Evolutionary conservation across 164 flowering plant species (phyloP).

Genomic region (Akebia trifoliata): DNA sequence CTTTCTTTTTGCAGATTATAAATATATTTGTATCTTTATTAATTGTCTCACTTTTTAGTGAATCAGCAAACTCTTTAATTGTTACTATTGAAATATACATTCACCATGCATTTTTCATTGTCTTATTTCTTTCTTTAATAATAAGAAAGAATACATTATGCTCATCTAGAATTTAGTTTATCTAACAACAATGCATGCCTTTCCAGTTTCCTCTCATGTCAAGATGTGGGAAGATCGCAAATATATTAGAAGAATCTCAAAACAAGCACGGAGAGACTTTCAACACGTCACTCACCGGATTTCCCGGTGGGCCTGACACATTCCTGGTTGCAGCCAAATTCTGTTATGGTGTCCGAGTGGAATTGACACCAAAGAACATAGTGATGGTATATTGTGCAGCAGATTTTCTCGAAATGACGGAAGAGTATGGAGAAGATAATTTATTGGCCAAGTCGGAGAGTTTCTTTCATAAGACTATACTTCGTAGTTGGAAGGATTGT

Average conservation of each 20-base stretch:
- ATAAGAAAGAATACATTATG: background rate
- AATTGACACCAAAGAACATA: slow-evolving; percentile 65
- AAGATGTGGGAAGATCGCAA: slow-evolving; percentile 67
- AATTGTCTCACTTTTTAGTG: too few species aligned
- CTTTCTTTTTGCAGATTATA: background rate
- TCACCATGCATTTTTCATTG: background rate
- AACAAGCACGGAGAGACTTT: slow-evolving; percentile 20
- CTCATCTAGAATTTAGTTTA: background rate
- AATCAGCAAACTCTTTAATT: too few species aligned
- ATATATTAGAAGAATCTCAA: slow-evolving; percentile 39
- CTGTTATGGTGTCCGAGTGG: slow-evolving; percentile 67
- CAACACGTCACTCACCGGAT: slow-evolving; percentile 34
- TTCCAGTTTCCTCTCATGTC: slow-evolving; percentile 83
- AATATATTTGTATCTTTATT: too few species aligned
- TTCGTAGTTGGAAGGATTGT: slow-evolving; percentile 90
- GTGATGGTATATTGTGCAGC: slow-evolving; percentile 66
- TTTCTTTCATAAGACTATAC: slow-evolving; percentile 58
- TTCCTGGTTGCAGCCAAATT: slow-evolving; percentile 66
- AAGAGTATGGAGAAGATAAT: slow-evolving; percentile 75
- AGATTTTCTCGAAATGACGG: slow-evolving; percentile 81
- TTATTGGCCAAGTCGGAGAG: slow-evolving; percentile 51
- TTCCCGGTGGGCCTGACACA: slow-evolving; percentile 81
- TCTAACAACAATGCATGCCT: slow-evolving; percentile 13
- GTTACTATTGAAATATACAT: too few species aligned
- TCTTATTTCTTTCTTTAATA: background rate